Evolutionary conservation across 768 basidiomycete species (phyloP).

Genomic region (Mycena kentingensis): DNA sequence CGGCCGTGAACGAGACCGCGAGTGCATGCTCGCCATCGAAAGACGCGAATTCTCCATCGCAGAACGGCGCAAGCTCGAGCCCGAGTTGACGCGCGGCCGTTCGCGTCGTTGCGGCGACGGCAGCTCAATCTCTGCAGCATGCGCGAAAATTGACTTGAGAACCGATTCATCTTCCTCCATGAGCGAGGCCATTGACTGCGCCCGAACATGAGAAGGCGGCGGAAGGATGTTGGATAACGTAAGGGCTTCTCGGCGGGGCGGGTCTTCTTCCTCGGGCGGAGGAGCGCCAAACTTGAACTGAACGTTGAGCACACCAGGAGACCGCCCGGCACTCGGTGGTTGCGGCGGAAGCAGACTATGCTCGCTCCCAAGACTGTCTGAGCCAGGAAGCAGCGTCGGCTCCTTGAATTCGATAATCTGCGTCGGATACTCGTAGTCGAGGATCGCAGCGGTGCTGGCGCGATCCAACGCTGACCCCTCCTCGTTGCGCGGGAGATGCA

Average conservation of each 20-base stretch:
- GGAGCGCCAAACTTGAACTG: constrained; percentile 77
- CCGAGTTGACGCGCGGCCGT: constrained; percentile 44
- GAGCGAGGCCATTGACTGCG: constrained; percentile 47
- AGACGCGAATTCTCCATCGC: constrained; percentile 28
- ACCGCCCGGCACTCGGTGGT: constrained; percentile 45
- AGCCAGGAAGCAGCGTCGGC: constrained; percentile 41
- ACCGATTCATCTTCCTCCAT: constrained; percentile 53
- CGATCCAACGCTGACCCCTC: constrained; percentile 29
- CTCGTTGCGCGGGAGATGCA: constrained; percentile 31
- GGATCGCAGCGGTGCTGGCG: constrained; percentile 23
- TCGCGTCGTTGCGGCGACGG: constrained; percentile 28
- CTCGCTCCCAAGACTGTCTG: constrained; percentile 40
- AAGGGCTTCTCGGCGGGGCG: constrained; percentile 37
- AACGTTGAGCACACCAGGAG: constrained; percentile 67
- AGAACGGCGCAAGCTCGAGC: constrained; percentile 41
- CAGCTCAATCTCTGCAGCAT: constrained; percentile 43
- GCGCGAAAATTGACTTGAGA: constrained; percentile 56
- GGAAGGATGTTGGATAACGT: constrained; percentile 81
- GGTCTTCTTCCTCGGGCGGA: constrained; percentile 29
- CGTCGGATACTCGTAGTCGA: constrained; percentile 26
- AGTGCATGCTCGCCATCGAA: constrained; percentile 27
- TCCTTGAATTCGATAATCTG: constrained; percentile 38
- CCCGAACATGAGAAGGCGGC: constrained; percentile 53
- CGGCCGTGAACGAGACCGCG: constrained; percentile 39
- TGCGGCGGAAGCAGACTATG: constrained; percentile 29